Evolutionary conservation across 2,329 filamentous ascomycete genomes (phyloP).

Genomic region (Byssothecium circinans): DNA sequence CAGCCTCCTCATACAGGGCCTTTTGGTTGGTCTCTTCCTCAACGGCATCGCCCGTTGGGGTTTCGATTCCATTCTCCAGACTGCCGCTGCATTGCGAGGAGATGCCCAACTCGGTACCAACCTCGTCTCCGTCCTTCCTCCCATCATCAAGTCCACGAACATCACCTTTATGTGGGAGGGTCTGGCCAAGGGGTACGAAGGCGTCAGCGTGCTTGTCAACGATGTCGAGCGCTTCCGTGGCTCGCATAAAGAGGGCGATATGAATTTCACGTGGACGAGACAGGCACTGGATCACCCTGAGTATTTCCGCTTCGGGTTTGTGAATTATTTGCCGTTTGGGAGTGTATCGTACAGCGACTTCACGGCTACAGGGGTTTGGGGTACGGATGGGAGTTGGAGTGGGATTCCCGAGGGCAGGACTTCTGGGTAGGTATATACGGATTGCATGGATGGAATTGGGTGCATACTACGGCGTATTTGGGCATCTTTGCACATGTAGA

Average conservation of each 20-base stretch:
- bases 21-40: conserved; percentile 87
- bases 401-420: conserved; percentile 23
- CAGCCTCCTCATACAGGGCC: conserved; percentile 83
- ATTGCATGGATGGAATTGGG: not conserved
- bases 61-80: conserved; percentile 86
- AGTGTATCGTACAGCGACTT: conserved; percentile 37
- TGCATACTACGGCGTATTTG: not conserved
- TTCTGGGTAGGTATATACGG: not conserved
- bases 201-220: conserved; percentile 81
- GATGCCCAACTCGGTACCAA: conserved; percentile 56
- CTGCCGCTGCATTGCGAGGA: conserved; percentile 67
- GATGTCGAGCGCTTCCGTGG: conserved; percentile 80
- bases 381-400: conserved; percentile 33
- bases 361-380: conserved; percentile 38
- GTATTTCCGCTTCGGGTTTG: conserved; percentile 42
- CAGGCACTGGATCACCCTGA: conserved; percentile 35
- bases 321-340: conserved; percentile 35
- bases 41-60: conserved; percentile 94
- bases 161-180: conserved; percentile 49
- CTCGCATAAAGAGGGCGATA: conserved; percentile 59
- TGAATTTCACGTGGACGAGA: conserved; percentile 61
- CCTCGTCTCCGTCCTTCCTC: conserved; percentile 46
- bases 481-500: not conserved
- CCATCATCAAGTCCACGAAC: conserved; percentile 49
- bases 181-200: conserved; percentile 60